Base-by-base conservation (phyloP, 306 rosid genomes). In the Ochetophila trinervis region DNA sequence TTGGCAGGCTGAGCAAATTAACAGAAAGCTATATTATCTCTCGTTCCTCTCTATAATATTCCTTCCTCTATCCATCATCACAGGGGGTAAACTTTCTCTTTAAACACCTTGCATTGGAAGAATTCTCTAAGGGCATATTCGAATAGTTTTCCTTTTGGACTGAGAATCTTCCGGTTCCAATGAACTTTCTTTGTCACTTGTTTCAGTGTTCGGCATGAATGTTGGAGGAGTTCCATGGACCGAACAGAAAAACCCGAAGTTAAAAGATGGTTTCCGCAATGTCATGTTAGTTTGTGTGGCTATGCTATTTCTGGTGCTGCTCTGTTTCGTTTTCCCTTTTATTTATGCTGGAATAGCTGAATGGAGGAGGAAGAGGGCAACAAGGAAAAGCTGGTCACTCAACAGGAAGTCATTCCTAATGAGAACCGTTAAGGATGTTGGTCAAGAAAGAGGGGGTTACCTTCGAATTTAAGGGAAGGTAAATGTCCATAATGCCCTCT, bases 221-320 rank as follows among this genome's bases (percentile, higher is more conserved):
- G 98, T 93, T 9, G 96, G 95, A 27, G 97, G 97, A 72, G 94
- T 90, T 79, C 98, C 98, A 32, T 93, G 98, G 98, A 93, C 97
- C 2, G 91, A 78, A 37, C 96, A 89, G 68, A 79, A 62, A 24
- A 42, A 72, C 42, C 87, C 94, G 0, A 77, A 53, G 27, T 67
- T 81, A 53, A 83, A 81, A 52, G 76, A 93, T 36, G 97, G 97
- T 63, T 93, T 93, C 73, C 91, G 90, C 12, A 87, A 93, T 32
- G 98, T 93, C 59, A 79, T 93, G 88, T 30, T 93, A 23, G 69
- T 93, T n/a, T 86, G 91, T 16, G 67, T 83, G 8, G 71, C 65
- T 11, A 72, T 81, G 89, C 80, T 93, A 53, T 30, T 89, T 23
- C 20, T 86, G 44, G 88, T 88, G 8, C 82, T 93, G 30, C 82